Evolutionary conservation across 1,284 basidiomycete genomes (phyloP), one percentile per base, ranked within the genome.

Genomic region (Xerocomus minutiporus): DNA sequence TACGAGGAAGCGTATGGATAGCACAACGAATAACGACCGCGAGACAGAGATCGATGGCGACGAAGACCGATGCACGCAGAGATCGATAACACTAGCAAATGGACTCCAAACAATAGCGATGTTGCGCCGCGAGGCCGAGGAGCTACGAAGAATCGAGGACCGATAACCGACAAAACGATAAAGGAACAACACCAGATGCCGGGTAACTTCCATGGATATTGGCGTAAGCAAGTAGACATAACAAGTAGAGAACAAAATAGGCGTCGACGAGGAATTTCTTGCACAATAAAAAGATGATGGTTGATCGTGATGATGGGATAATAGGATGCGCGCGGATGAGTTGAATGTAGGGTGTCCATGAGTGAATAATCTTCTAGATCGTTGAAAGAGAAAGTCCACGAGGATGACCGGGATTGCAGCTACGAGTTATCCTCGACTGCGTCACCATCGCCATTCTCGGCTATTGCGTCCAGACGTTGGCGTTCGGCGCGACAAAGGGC

Each of bases 401-500:
- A 23, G 35, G 17, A 39, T 29, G 41, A 47, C 39, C 20, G 36
- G 15, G 35, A 8, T 23, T 11, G 49, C 35, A 26, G 47, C 50
- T 68, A 67, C 51, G 66, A 62, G 25, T 63, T 53, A 17, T 56
- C 61, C 46, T 55, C 59, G 12, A 45, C 28, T 9, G 39, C 61
- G 11, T 57, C 57, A n/a, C 28, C 51, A 3, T 57, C 61, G 15
- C 49, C 55, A 6, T 61, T 55, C 13, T 59, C 64, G 8, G 54
- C 57, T 15, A 57, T 44, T 13, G 57, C 57, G 4, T 67, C 71
- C 46, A 68, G 57, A 46, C 62, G 60, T 41, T 68, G 71, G 36
- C 62, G 62, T 35, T 71, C 68, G n/a, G 66, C 67, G 4, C 72
- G 75, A 57, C 79, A 78, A 36, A 77, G 70, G 2, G 74, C 76